Evolutionary conservation across 345 rosid species (phyloP).

Genomic region (Abelmoschus esculentus): DNA sequence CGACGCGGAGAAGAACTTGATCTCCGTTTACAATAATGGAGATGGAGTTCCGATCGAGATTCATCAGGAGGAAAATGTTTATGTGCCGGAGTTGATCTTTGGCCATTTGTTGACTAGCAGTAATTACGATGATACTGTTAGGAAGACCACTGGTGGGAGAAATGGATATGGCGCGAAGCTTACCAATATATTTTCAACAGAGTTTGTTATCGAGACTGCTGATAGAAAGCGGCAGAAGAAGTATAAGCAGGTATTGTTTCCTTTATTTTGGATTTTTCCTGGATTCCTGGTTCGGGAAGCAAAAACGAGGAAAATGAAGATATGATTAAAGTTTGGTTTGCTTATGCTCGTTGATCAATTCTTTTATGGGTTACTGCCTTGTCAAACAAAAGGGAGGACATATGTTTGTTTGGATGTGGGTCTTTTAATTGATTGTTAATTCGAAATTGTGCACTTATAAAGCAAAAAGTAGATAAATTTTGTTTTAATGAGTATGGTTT

Average conservation of each 20-base stretch:
- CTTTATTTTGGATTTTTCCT: background rate
- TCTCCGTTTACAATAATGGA: slow-evolving; percentile 81
- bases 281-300: too few relatives aligned
- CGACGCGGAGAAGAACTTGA: slow-evolving; percentile 57
- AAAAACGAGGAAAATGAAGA: too few relatives aligned
- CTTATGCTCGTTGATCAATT: background rate
- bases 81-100: slow-evolving; percentile 89
- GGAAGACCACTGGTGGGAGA: slow-evolving; percentile 97
- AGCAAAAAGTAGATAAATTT: too few relatives aligned
- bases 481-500: too few relatives aligned
- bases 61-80: slow-evolving; percentile 82
- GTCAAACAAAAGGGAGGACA: too few relatives aligned
- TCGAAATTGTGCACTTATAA: too few relatives aligned
- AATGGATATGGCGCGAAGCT: slow-evolving; percentile 97
- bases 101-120: slow-evolving; percentile 91
- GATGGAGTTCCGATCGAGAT: slow-evolving; percentile 93
- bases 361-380: too few relatives aligned
- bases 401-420: too few relatives aligned
- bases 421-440: too few relatives aligned
- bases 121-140: slow-evolving; percentile 67
- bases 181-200: slow-evolving; percentile 77
- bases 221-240: slow-evolving; percentile 70
- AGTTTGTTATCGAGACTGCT: slow-evolving; percentile 86
- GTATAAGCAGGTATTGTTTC: slow-evolving; percentile 49
- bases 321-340: background rate